Evolutionary conservation across 1,284 basidiomycete species (phyloP), one percentile per base, ranked within the genome.

Genomic region (Mycosarcoma mackinlayi): DNA sequence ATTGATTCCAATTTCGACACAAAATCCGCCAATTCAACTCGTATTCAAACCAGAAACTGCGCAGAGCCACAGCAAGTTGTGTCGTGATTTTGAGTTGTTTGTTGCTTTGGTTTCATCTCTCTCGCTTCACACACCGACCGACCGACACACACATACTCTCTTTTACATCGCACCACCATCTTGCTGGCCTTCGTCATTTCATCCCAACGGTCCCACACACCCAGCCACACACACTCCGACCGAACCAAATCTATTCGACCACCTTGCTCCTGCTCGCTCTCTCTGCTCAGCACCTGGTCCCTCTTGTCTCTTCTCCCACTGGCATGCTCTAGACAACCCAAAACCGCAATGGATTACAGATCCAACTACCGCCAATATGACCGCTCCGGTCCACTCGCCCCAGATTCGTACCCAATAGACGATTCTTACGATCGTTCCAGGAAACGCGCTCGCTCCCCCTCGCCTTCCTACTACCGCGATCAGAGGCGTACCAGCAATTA

Each of bases 371-470:
- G 68, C 18, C 40, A 30, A n/a, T 62, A 71, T 30, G 59, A 72
- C 46, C 62, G 68, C 19, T 24, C 51, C 27, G 59, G 54, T 40
- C 30, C 56, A 44, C 41, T 24, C 19, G 37, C 37, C 10, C 27
- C 46, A 18, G 65, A 52, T 25, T 24, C 56, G 9, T 51, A 56
- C 40, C 38, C 59, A 16, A 30, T 61, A 40, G 60, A 72, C 27
- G 69, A 72, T 27, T 8, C 46, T 9, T 67, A 68, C 52, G 67
- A 67, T 19, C 63, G 67, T 27, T 49, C 60, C n/a, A 58, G 67
- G 14, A 74, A 74, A 40, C 72, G 72, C 25, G 60, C 38, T 21
- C 72, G 72, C 11, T 74, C 72, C 7, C 72, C 72, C 3, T 67
- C 63, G 7, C 59, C 63, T 1, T 42, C 55, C 4, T 67, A 57